Base-by-base conservation (phyloP, 805 yeast genomes). In the Saturnispora ahearnii region DNA sequence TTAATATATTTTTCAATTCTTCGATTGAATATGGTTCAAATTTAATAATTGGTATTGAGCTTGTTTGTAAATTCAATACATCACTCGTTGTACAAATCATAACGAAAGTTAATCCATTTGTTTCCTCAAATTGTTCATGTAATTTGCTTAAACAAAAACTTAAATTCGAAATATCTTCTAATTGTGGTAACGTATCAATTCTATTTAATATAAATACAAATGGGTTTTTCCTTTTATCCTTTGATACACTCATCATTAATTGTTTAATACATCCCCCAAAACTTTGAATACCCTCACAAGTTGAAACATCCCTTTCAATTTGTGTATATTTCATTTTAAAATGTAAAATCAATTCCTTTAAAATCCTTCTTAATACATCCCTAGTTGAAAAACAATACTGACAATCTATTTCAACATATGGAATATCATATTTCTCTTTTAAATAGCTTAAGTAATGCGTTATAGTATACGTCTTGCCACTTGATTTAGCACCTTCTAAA, bases 131-230 rank as follows among this genome's bases (percentile, higher is more conserved):
- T 50, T 70, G 69, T 47, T 77, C 81, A 48, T 72, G 70, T n/a
- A 77, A 54, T 52, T 67, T 61, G 1, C 71, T 55, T 50, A 77
- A 68, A 0, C 73, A 68, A 21, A 65, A 56, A 42, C 71, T 64
- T 18, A 76, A 52, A 15, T 68, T 73, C n/a, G 66, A 63, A 0
- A 71, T 65, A 31, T 56, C 53, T 29, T 62, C 62, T 13, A 37
- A 43, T 30, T 73, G 69, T 38, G 69, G 71, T 18, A 65, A 47
- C 21, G 52, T 45, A 57, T 77, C 82, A 15, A 77, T 61, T 4
- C 71, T 59, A 55, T 77, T 81, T 11, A 77, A 60, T 1, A 77
- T 73, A 41, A 77, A 57, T 8, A 76, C 68, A 42, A 74, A 72
- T 3, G 68, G 74, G 9, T 62, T 63, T 4, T 13, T 18, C 13